phyloP scores from a whole-genome alignment of 495 filamentous ascomycete genomes.

The Pyrenopolyporus hunteri region DNA sequence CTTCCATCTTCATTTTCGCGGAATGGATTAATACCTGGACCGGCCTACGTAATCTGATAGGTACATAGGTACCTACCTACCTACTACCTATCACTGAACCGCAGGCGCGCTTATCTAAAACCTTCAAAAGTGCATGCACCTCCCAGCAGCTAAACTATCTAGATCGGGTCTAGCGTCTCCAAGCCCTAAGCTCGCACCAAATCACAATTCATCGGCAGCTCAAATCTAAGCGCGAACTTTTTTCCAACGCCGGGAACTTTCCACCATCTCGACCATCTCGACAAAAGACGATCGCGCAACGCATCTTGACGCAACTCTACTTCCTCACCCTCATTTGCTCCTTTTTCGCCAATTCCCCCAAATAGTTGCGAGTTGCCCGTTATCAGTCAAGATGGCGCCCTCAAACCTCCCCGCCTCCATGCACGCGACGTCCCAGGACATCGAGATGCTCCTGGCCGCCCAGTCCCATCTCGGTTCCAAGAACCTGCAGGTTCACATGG shows the following conservation, averaged over 20 bases:
- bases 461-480: slow-evolving; percentile 97
- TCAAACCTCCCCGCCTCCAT: slow-evolving; percentile 88
- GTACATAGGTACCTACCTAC: slow-evolving; percentile 10
- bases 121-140: slow-evolving; percentile 5
- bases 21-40: slow-evolving; percentile 14
- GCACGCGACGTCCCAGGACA: slow-evolving; percentile 75
- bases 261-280: slow-evolving; percentile 38
- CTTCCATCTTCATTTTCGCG: too few species aligned
- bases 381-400: slow-evolving; percentile 82
- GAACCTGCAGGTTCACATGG: slow-evolving; percentile 98
- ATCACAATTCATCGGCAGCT: slow-evolving; percentile 36
- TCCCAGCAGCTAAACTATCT: background rate
- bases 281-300: slow-evolving; percentile 43
- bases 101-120: too few species aligned
- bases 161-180: slow-evolving; percentile 25
- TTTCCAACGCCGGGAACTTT: slow-evolving; percentile 24
- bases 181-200: slow-evolving; percentile 42
- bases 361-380: slow-evolving; percentile 50
- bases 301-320: slow-evolving; percentile 41
- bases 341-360: slow-evolving; percentile 37
- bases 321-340: slow-evolving; percentile 60
- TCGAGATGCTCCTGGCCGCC: slow-evolving; percentile 98
- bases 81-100: background rate
- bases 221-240: slow-evolving; percentile 39
- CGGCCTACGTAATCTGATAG: background rate